Percentiles rank a stretch among this genome's conserved stretches.
Evolutionary conservation across 129 eudicot species (phyloP).

Genomic region (Pittosporum tobira): DNA sequence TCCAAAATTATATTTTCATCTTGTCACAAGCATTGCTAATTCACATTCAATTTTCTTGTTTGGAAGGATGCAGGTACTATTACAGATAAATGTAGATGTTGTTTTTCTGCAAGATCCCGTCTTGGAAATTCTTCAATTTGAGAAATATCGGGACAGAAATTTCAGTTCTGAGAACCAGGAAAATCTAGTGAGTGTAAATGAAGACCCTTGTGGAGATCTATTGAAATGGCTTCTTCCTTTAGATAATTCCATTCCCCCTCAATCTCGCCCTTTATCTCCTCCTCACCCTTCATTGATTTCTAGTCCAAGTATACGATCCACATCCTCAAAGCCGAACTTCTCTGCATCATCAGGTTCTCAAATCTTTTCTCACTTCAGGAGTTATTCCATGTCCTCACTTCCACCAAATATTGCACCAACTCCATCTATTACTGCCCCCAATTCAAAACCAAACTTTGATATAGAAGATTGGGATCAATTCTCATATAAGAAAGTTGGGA

Average conservation of each 20-base stretch:
- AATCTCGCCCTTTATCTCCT: conserved; percentile 58
- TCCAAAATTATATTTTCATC: not conserved
- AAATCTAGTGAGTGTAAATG: conserved; percentile 18
- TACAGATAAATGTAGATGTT: conserved; percentile 76
- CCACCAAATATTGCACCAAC: conserved; percentile 46
- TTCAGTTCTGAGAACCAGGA: conserved; percentile 18
- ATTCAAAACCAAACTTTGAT: conserved; percentile 32
- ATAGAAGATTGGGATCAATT: conserved; percentile 65
- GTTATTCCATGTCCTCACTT: conserved; percentile 93
- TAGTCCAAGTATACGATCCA: conserved; percentile 40
- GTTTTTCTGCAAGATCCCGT: conserved; percentile 62
- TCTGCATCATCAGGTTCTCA: conserved; percentile 67
- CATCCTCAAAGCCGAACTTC: conserved; percentile 45
- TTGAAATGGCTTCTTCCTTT: conserved; percentile 91
- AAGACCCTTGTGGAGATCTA: conserved; percentile 73
- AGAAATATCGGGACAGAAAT: conserved; percentile 49
- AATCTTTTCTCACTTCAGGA: conserved; percentile 86
- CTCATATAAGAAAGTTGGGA: conserved; percentile 33
- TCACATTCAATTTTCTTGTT: conserved; percentile 49
- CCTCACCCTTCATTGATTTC: conserved; percentile 42
- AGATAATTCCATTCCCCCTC: conserved; percentile 57
- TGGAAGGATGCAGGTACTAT: conserved; percentile 99
- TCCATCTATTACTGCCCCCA: conserved; percentile 41
- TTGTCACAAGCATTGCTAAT: conserved; percentile 25
- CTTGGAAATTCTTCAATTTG: conserved; percentile 83